phyloP scores from a whole-genome alignment of 352 stramenopile species.

The Phytophthora hibernalis region DNA sequence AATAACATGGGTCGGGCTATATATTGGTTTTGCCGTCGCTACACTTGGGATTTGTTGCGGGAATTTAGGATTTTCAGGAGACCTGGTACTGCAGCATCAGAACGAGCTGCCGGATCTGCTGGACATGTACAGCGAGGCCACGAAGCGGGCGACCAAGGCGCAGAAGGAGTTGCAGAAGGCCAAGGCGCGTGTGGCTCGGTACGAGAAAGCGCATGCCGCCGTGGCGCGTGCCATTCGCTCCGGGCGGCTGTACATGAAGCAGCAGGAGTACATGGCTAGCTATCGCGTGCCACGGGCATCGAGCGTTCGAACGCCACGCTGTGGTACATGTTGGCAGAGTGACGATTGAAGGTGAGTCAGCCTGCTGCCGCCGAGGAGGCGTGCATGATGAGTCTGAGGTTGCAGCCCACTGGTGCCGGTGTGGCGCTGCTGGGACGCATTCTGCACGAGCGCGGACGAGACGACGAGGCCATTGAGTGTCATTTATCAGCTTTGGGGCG shows the following conservation, averaged over 20 bases:
- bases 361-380: constrained; percentile 57
- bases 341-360: constrained; percentile 55
- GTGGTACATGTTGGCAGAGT: constrained; percentile 67
- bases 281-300: constrained; percentile 52
- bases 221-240: constrained; percentile 54
- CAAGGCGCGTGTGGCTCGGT: constrained; percentile 49
- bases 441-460: constrained; percentile 54
- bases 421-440: constrained; percentile 61
- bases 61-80: too few relatives aligned
- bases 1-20: too few relatives aligned
- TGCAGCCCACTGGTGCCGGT: constrained; percentile 42
- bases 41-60: too few relatives aligned
- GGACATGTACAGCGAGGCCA: constrained; percentile 47
- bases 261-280: constrained; percentile 69
- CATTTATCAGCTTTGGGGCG: constrained; percentile 68
- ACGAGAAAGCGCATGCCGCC: constrained; percentile 52
- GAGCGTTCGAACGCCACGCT: constrained; percentile 57
- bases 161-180: constrained; percentile 45
- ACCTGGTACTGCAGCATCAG: constrained; percentile 55
- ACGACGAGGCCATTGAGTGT: constrained; percentile 67
- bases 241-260: constrained; percentile 45
- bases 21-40: too few relatives aligned
- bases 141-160: constrained; percentile 40
- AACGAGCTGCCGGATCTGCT: constrained; percentile 54
- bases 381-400: constrained; percentile 62